Percentiles rank a stretch among this genome's conserved stretches.
Conservation (phyloP, 495 filamentous ascomycete species). For the Podospora fimiseda region DNA sequence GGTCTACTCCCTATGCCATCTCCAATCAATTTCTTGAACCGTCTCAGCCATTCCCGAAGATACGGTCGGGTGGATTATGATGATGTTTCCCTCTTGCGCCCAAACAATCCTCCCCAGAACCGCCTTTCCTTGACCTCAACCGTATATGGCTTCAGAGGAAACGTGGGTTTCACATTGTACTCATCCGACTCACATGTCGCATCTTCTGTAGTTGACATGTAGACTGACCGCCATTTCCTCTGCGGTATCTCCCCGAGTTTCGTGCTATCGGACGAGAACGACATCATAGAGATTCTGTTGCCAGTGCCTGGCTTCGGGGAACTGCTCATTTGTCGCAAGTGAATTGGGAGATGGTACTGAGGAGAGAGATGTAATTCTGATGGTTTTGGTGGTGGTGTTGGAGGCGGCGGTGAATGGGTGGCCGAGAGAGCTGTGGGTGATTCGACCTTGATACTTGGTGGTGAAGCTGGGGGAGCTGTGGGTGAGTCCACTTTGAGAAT, state of each 20-base stretch:
- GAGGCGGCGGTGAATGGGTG: neutral
- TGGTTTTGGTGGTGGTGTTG: neutral
- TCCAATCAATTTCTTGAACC: too few species aligned
- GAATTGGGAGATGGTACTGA: neutral
- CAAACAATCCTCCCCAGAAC: slow-evolving; percentile 23
- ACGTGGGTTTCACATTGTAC: slow-evolving; percentile 25
- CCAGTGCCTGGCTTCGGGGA: slow-evolving; percentile 3
- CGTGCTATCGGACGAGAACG: slow-evolving; percentile 30
- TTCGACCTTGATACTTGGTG: too few species aligned
- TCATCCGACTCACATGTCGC: slow-evolving; percentile 18
- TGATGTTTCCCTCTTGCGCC: slow-evolving; percentile 9
- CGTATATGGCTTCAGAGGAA: slow-evolving; percentile 27
- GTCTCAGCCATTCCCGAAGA: too few species aligned
- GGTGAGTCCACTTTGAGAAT: too few species aligned
- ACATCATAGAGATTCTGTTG: slow-evolving; percentile 26
- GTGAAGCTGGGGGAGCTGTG: too few species aligned
- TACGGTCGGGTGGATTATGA: neutral
- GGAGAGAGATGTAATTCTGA: neutral
- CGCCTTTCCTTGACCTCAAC: slow-evolving; percentile 24
- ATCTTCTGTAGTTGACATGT: slow-evolving; percentile 5
- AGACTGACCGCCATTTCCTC: slow-evolving; percentile 19
- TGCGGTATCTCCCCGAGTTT: slow-evolving; percentile 33
- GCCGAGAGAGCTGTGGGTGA: neutral
- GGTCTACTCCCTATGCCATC: too few species aligned
- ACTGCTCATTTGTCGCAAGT: neutral